These are phyloP conservation scores for Musa itinerans DNA, from an alignment of 176 grass and related monocot species.

Conservation along the genomic window DNA sequence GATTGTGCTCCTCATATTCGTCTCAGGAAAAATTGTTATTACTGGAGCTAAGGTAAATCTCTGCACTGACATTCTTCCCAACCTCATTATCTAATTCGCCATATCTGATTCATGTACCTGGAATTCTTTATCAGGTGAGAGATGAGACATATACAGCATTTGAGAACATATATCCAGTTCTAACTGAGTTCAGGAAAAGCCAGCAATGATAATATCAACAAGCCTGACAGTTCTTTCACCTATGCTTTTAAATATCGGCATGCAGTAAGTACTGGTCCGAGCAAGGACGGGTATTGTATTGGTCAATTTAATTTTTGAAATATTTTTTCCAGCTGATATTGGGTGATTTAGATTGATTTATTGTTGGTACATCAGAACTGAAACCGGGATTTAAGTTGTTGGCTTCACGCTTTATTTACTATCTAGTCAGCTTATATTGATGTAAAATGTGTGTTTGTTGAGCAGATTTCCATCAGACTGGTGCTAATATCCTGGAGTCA, in stretches of 20 bases:
- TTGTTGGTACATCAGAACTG: no score
- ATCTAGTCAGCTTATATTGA: background rate
- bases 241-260: no score
- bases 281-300: no score
- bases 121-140: constrained; percentile 4
- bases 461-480: background rate
- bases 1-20: constrained; percentile 61
- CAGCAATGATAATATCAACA: constrained; percentile 28
- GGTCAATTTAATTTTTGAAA: no score
- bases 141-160: constrained; percentile 45
- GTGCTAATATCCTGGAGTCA: background rate
- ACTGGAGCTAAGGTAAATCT: constrained; percentile 47
- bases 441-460: background rate
- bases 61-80: background rate
- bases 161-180: constrained; percentile 66
- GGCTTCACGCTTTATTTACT: no score
- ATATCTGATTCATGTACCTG: no score
- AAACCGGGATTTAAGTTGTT: no score
- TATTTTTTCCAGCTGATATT: no score
- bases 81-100: background rate
- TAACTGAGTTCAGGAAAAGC: constrained; percentile 45
- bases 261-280: no score
- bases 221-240: no score
- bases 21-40: constrained; percentile 59
- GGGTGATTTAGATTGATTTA: no score